phyloP scores from a whole-genome alignment of 208 protist genomes.

The Plasmodiophora brassicae region DNA sequence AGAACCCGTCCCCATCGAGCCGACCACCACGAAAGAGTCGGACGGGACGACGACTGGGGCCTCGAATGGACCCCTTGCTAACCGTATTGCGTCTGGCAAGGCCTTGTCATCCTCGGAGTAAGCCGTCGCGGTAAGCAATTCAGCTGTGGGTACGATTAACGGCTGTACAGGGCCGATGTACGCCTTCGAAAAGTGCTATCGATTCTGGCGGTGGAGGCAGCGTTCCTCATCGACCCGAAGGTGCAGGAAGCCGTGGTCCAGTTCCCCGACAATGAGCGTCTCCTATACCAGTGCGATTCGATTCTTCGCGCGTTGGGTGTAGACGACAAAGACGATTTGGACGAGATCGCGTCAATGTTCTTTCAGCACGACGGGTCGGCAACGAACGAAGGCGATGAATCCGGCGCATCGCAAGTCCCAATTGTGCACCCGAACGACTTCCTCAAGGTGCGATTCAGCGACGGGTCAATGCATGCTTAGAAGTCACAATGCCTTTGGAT shows the following conservation, averaged over 20 bases:
- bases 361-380: not conserved
- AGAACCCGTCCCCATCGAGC: too few species aligned
- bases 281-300: constrained; percentile 74
- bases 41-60: not conserved
- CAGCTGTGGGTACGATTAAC: too few species aligned
- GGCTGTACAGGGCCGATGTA: constrained; percentile 20
- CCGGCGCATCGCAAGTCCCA: not conserved
- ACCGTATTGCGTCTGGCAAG: not conserved
- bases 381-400: not conserved
- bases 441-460: not conserved
- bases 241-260: constrained; percentile 58
- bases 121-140: not conserved
- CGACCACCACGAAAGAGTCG: too few species aligned
- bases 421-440: constrained; percentile 29
- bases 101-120: not conserved
- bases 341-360: constrained; percentile 66
- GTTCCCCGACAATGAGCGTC: constrained; percentile 69
- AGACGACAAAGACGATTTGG: constrained; percentile 71
- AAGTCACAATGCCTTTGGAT: not conserved
- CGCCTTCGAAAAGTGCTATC: constrained; percentile 31
- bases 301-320: constrained; percentile 83
- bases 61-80: not conserved
- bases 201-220: constrained; percentile 33
- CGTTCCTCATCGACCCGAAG: constrained; percentile 53
- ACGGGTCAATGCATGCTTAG: not conserved